These are phyloP conservation scores for Talaromyces nanjingensis DNA, from an alignment of 495 filamentous ascomycete species.

Conservation along the genomic window DNA sequence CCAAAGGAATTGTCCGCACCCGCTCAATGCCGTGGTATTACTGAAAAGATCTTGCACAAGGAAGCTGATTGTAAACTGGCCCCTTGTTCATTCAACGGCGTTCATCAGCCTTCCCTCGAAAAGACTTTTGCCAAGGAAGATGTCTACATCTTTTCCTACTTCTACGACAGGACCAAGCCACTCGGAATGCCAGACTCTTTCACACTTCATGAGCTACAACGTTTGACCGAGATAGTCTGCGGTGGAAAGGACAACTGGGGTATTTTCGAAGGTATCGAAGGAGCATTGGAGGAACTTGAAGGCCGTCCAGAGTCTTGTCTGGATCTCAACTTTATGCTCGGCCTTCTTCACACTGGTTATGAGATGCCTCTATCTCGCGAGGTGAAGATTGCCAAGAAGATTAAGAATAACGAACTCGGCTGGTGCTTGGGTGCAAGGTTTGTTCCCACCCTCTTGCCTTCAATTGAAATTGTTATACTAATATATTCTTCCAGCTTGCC, in stretches of 20 bases:
- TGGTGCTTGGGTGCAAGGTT: conserved; percentile 98
- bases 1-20: conserved; percentile 58
- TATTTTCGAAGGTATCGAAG: conserved; percentile 64
- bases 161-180: conserved; percentile 85
- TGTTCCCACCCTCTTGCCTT: conserved; percentile 17
- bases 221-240: conserved; percentile 79
- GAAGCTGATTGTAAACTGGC: conserved; percentile 72
- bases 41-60: conserved; percentile 87
- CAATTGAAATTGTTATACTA: conserved; percentile 16
- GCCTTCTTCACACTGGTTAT: conserved; percentile 88
- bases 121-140: conserved; percentile 92
- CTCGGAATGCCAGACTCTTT: conserved; percentile 96
- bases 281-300: conserved; percentile 63
- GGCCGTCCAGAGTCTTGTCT: conserved; percentile 85
- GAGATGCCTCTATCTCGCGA: conserved; percentile 96
- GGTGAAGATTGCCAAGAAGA: conserved; percentile 97
- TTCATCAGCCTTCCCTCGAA: conserved; percentile 85
- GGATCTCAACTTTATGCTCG: conserved; percentile 93
- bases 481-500: conserved; percentile 53
- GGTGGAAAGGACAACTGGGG: conserved; percentile 71
- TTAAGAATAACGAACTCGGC: conserved; percentile 91
- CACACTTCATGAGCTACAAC: conserved; percentile 77
- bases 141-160: conserved; percentile 94
- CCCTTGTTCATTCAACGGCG: conserved; percentile 95
- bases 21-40: conserved; percentile 82